Evolutionary conservation across 768 basidiomycete species (phyloP), one percentile per base, ranked within the genome.

Genomic region (Lentinula raphanica): DNA sequence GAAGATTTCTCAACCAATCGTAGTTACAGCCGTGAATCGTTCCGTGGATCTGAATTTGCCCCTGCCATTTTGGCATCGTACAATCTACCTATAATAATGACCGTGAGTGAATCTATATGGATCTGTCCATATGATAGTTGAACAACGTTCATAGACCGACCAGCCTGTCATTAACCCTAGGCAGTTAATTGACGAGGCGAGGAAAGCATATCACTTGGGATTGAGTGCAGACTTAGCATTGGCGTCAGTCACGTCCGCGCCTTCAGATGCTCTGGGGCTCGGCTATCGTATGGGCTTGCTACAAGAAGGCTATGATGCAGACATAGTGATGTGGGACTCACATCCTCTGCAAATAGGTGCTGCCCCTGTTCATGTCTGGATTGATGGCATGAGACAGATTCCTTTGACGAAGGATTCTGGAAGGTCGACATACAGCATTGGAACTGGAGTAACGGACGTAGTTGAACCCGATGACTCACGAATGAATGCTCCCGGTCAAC

Each of bases 371-470:
- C 84, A 86, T 58, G 84, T 90, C 27, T 95, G 86, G 77, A 90
- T 95, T 62, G 94, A 97, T 68, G 93, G 93, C 1, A 84, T 92
- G 58, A 67, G 83, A 3, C 92, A 95, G 64, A 76, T 89, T 51
- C 75, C 76, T 48, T 69, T 73, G n/a, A 77, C 78, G 17, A 63
- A 71, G 4, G 73, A 77, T 58, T 67, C 69, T 1, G 68, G 66
- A 3, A 68, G 74, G 60, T 66, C 70, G n/a, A 63, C 65, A 17
- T 73, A 81, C 56, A 73, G 76, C 23, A 68, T 76, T 17, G 78
- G 77, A 5, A 75, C 74, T 63, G 73, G 77, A 58, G 5, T 15
- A 13, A 6, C n/a, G 5, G 19, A 51, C n/a, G 12, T 23, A 5
- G 29, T 36, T 13, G 35, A 51, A 5, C 15, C 49, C 5, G 77